Conservation (phyloP, 2,329 filamentous ascomycete species). For the Fusarium circinatum region DNA sequence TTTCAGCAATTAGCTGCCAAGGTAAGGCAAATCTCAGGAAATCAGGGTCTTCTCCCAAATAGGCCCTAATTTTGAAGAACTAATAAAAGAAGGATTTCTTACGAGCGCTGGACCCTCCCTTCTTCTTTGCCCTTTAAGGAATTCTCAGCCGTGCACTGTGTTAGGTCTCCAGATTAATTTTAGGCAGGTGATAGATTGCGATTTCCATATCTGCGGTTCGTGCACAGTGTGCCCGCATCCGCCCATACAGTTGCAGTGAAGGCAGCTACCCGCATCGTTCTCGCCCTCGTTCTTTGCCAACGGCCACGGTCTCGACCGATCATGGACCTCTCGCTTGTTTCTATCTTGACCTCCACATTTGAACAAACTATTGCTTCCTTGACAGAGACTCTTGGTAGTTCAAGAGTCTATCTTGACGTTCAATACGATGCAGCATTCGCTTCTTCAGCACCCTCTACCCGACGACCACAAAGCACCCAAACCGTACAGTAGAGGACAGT, state of each 20-base stretch:
- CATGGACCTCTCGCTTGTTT: slow-evolving; percentile 8
- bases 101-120: neutral
- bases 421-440: neutral
- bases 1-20: neutral
- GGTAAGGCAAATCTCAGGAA: neutral
- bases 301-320: slow-evolving; percentile 16
- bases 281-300: slow-evolving; percentile 22
- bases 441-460: neutral
- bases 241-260: slow-evolving; percentile 3
- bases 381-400: neutral
- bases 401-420: slow-evolving; percentile 4
- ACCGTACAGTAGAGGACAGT: neutral
- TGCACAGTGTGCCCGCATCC: slow-evolving; percentile 13
- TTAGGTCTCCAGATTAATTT: neutral
- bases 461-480: neutral
- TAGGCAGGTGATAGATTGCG: neutral
- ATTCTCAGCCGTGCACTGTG: slow-evolving; percentile 12
- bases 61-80: neutral
- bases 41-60: slow-evolving; percentile 13
- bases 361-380: neutral
- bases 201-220: slow-evolving; percentile 2
- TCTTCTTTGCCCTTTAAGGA: neutral
- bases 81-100: neutral
- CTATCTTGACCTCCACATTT: slow-evolving; percentile 15
- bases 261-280: slow-evolving; percentile 19